These are phyloP conservation scores for Roridomyces roridus DNA, from an alignment of 768 basidiomycete genomes.

Conservation along the genomic window DNA sequence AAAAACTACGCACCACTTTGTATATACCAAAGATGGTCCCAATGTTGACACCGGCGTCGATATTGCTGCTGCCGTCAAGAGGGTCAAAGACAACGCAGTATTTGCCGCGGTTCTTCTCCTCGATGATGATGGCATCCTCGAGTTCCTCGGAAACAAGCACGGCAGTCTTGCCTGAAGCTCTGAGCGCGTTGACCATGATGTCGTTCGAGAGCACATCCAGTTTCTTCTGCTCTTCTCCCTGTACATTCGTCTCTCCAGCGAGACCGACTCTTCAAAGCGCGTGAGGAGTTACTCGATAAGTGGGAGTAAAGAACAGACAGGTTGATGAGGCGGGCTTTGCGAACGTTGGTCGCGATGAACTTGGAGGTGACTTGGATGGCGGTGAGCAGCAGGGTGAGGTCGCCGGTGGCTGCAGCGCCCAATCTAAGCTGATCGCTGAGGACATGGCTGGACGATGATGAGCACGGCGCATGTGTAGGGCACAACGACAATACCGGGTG, in stretches of 20 bases:
- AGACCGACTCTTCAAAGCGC: conserved; percentile 77
- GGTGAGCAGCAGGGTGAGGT: conserved; percentile 91
- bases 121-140: conserved; percentile 91
- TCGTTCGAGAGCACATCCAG: conserved; percentile 97
- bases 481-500: conserved; percentile 63
- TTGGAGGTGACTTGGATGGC: conserved; percentile 97
- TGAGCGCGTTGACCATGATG: conserved; percentile 98
- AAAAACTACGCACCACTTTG: conserved; percentile 67
- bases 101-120: conserved; percentile 77
- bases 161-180: conserved; percentile 95
- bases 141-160: conserved; percentile 97
- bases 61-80: conserved; percentile 94
- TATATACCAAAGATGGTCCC: conserved; percentile 98
- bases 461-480: not conserved
- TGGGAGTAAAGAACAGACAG: conserved; percentile 60
- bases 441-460: conserved; percentile 69
- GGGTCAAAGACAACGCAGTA: conserved; percentile 99
- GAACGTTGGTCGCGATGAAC: conserved; percentile 98
- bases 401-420: conserved; percentile 86
- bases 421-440: conserved; percentile 84
- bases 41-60: conserved; percentile 98
- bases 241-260: conserved; percentile 95
- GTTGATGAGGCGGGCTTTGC: conserved; percentile 96
- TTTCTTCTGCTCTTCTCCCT: conserved; percentile 99
- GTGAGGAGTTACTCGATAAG: conserved; percentile 8